These are phyloP conservation scores for Hypoxylon rubiginosum DNA, from an alignment of 2,329 filamentous ascomycete species.

Conservation along the genomic window DNA sequence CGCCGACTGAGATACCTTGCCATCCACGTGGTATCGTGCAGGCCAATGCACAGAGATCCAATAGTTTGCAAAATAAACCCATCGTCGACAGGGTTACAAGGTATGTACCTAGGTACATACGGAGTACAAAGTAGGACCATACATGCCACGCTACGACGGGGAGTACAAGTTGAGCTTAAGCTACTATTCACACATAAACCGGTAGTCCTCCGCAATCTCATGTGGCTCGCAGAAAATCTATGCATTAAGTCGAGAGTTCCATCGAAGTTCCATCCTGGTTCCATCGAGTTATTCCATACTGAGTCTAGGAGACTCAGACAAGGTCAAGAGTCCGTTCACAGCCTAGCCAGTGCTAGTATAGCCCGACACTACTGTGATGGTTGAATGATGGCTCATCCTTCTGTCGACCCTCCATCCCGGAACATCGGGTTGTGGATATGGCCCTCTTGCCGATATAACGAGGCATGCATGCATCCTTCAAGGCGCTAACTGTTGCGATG, in stretches of 20 bases:
- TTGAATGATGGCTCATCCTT: too few relatives aligned
- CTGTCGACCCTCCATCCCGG: slow-evolving; percentile 26
- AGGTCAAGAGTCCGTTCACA: slow-evolving; percentile 13
- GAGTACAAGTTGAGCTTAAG: slow-evolving; percentile 9
- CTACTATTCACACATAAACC: slow-evolving; percentile 16
- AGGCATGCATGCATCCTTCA: slow-evolving; percentile 23
- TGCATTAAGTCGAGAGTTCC: slow-evolving; percentile 10
- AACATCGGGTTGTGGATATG: slow-evolving; percentile 28
- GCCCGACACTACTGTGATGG: slow-evolving; percentile 12
- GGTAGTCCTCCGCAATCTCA: slow-evolving; percentile 28
- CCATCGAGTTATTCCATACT: slow-evolving; percentile 19
- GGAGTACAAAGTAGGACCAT: slow-evolving; percentile 13
- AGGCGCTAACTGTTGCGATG: slow-evolving; percentile 12
- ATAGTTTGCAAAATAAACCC: slow-evolving; percentile 21
- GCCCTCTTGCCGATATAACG: slow-evolving; percentile 3
- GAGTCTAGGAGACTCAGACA: slow-evolving; percentile 12
- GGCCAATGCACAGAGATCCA: slow-evolving; percentile 30
- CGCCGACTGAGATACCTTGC: slow-evolving; percentile 25
- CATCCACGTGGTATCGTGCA: slow-evolving; percentile 28
- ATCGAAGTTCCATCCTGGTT: neutral
- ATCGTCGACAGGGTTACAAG: slow-evolving; percentile 9
- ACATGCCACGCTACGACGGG: slow-evolving; percentile 2
- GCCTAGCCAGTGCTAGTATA: slow-evolving; percentile 19
- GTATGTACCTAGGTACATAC: neutral
- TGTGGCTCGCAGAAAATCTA: slow-evolving; percentile 22